Evolutionary conservation across 495 filamentous ascomycete genomes (phyloP), one percentile per base, ranked within the genome.

Genomic region (Neurospora sp.): DNA sequence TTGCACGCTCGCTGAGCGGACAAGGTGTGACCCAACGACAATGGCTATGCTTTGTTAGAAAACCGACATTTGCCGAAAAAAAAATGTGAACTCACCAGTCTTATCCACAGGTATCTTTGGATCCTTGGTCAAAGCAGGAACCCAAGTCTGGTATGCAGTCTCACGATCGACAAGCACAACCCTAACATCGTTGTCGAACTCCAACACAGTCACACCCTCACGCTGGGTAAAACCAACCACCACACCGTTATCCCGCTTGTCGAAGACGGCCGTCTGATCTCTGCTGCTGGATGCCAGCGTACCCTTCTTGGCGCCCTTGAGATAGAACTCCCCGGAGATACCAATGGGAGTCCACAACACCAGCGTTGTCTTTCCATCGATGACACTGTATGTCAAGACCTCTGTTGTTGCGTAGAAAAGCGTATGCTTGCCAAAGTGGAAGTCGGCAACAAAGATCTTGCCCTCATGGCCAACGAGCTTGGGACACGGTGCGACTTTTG

Each of bases 21-120:
- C 86, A 6, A 93, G 87, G 75, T 91, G 92, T 11, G 90, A 90
- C 0, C 90, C 91, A 41, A 91, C 83, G 71, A 92, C 83, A 72
- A 93, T 20, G 35, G 53, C 71, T 72, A 31, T 42, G 6, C 7
- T 31, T 16, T 35, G 6, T 61, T 18, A 61, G 53, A 1, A 9
- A 61, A 16, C 20, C 27, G 46, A 3, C 12, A 61, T 61, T 18
- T 1, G 44, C 27, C 14, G 1, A 61, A 3, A 27, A 61, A 0
- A 6, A 35, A 37, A 9, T 18, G 20, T 11, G n/a, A 48, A 75
- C 83, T 68, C 77, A 85, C 84, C 81, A 73, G 79, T 84, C 39
- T 85, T 79, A 27, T 78, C 79, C 46, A 84, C 81, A 3, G 84
- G 82, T 11, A 84, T 84, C 39, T 82, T 76, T 27, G 88, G 88